These are phyloP conservation scores for Geranium rotundifolium DNA, from an alignment of 345 rosid species.

Conservation along the genomic window DNA sequence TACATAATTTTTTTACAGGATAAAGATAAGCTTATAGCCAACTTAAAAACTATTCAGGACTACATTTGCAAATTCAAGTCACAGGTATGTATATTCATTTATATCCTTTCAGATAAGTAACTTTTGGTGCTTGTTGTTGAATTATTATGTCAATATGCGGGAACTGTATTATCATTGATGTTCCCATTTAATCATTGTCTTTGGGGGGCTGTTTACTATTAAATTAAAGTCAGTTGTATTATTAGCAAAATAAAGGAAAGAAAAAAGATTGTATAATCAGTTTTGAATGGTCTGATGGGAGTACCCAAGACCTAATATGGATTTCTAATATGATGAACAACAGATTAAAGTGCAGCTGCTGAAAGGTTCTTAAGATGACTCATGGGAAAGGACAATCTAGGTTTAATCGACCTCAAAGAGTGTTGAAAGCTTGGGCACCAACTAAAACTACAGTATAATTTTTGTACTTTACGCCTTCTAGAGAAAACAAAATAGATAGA, in stretches of 20 bases:
- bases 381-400: too few species aligned
- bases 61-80: constrained; percentile 79
- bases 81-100: constrained; percentile 38
- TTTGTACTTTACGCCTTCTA: too few species aligned
- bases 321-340: too few species aligned
- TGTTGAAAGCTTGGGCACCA: too few species aligned
- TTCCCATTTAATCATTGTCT: background rate
- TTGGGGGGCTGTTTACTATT: background rate
- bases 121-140: background rate
- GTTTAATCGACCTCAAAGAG: too few species aligned
- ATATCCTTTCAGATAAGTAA: background rate
- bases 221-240: background rate
- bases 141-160: background rate
- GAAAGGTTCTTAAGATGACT: too few species aligned
- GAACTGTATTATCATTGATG: background rate
- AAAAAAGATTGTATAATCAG: background rate
- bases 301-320: background rate
- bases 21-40: constrained; percentile 57
- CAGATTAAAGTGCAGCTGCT: too few species aligned
- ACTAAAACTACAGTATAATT: too few species aligned
- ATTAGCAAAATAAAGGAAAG: background rate
- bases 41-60: constrained; percentile 75
- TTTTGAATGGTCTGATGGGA: too few species aligned
- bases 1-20: constrained; percentile 31
- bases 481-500: too few species aligned